Base-by-base conservation (phyloP, 495 filamentous ascomycete genomes). In the Penicillium ochrochloron region DNA sequence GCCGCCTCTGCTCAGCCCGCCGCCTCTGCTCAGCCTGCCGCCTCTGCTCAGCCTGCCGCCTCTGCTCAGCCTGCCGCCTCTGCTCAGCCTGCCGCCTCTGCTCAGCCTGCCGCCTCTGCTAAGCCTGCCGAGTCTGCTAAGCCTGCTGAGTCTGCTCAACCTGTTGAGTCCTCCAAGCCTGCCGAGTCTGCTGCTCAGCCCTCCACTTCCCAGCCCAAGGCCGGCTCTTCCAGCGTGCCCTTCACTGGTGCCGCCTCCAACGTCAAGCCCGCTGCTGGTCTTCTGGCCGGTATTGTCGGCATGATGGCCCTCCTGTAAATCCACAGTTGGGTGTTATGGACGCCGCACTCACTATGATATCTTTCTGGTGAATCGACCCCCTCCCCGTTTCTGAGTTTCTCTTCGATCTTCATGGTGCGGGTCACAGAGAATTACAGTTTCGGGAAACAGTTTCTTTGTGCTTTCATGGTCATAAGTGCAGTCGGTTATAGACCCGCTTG, bases 231-330 rank as follows among this genome's bases (percentile, higher is more conserved):
- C 54, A 11, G 63, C 41, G 57, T 59, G 37, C 54, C 62, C 65
- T 76, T 78, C 73, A 70, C 64, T 34, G 78, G 76, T 60, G 76
- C 74, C 66, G 78, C 73, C 48, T 68, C 70, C 60, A 73, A 27
- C 65, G 61, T 74, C 63, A 70, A 76, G 73, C 78, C 78, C 58
- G 67, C 73, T 42, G 74, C 60, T 58, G 75, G 78, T 50, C 57
- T 80, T 62, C 69, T 80, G 58, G 73, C 74, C 63, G 78, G 71
- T 66, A 57, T 80, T 50, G 73, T 79, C 69, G 76, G 69, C 29
- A 27, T 77, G 63, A 78, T 80, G 75, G 74, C 72, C 65, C 62
- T 80, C 52, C 72, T 80, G 62, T 80, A 78, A 74, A 73, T 62
- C 53, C 62, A 61, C 63, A 61, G 60, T 60, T 61, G 31, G 58